Conservation (phyloP, 2,329 filamentous ascomycete species). For the Nothophoma quercina region DNA sequence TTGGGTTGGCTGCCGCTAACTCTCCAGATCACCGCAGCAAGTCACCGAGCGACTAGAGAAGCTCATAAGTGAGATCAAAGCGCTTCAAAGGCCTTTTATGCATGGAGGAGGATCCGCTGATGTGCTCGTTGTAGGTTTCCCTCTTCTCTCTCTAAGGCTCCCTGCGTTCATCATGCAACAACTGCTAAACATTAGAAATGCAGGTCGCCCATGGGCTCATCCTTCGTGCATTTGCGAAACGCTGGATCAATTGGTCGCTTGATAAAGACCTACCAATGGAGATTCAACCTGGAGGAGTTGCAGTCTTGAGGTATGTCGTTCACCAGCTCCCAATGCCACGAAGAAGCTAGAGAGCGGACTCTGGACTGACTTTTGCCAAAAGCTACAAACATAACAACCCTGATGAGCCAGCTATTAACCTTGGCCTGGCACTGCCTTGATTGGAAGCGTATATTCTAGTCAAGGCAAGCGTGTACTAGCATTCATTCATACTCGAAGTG, state of each 20-base stretch:
- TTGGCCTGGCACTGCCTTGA: no score
- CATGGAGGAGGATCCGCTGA: not conserved
- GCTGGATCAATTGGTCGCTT: conserved; percentile 76
- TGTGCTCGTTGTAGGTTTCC: not conserved
- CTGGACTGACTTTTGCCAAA: no score
- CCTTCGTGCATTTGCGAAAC: conserved; percentile 82
- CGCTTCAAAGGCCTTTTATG: not conserved
- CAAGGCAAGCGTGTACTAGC: no score
- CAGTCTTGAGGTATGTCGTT: conserved; percentile 73
- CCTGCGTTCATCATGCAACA: not conserved
- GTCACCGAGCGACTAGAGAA: not conserved
- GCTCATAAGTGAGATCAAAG: not conserved
- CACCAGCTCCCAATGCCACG: no score
- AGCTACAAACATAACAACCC: no score
- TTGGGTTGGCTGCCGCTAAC: not conserved
- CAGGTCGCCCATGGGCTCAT: conserved; percentile 84
- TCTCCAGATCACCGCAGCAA: not conserved
- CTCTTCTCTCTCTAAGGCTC: not conserved
- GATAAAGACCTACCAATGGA: conserved; percentile 75
- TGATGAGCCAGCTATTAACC: no score
- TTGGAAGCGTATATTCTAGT: no score
- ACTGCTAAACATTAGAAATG: conserved; percentile 61
- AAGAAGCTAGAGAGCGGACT: no score
- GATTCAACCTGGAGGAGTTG: conserved; percentile 81
- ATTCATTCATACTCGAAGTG: no score